These are phyloP conservation scores for Schwanniomyces yamadae DNA, from an alignment of 805 yeast species.

Conservation along the genomic window DNA sequence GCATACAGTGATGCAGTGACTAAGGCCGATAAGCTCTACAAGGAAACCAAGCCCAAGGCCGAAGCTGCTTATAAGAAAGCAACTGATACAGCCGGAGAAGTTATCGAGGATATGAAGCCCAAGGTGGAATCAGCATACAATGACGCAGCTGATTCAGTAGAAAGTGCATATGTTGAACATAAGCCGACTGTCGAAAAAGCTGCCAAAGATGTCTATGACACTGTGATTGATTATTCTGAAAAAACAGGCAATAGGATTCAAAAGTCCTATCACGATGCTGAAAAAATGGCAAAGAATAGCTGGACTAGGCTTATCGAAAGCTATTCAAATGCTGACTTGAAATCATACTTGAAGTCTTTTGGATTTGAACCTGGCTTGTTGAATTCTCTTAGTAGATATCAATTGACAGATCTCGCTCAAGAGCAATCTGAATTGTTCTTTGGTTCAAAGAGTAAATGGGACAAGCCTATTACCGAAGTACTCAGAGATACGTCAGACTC, in stretches of 20 bases:
- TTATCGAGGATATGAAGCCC: too few relatives aligned
- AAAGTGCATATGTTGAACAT: constrained; percentile 7
- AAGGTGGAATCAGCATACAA: constrained; percentile 1
- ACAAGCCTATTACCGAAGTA: constrained; percentile 14
- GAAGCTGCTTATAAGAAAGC: too few relatives aligned
- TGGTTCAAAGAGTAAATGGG: constrained; percentile 15
- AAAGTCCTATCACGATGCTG: background rate
- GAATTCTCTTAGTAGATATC: constrained; percentile 23
- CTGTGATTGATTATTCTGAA: constrained; percentile 9
- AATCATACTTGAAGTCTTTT: constrained; percentile 38
- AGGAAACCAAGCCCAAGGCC: too few relatives aligned
- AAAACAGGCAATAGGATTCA: constrained; percentile 3
- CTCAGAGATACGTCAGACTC: constrained; percentile 12
- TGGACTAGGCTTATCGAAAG: constrained; percentile 24
- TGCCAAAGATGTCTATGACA: constrained; percentile 8
- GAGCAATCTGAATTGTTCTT: constrained; percentile 41
- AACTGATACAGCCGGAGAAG: too few relatives aligned
- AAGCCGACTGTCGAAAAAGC: constrained; percentile 12
- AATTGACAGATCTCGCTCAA: constrained; percentile 38
- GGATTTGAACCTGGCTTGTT: constrained; percentile 33
- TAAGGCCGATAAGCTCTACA: too few relatives aligned
- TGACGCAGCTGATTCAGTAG: constrained; percentile 1
- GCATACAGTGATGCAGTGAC: too few relatives aligned
- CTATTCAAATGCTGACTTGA: constrained; percentile 46
- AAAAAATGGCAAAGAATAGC: constrained; percentile 6